These are phyloP conservation scores for Dipsacomyces acuminosporus DNA, from an alignment of 371 early-diverging fungal genomes.

Conservation along the genomic window DNA sequence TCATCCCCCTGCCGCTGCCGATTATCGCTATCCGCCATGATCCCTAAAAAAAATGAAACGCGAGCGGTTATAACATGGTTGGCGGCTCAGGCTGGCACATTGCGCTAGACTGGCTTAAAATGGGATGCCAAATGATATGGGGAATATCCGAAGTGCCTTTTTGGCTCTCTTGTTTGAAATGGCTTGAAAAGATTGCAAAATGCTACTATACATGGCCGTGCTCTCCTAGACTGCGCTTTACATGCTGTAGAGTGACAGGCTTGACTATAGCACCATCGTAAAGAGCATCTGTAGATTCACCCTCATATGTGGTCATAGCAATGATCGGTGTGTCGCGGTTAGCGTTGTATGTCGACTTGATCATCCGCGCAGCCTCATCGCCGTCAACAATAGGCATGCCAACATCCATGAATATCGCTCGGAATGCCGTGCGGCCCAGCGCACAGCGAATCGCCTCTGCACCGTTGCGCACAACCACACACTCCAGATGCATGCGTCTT, in stretches of 20 bases:
- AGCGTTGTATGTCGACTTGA: slow-evolving; percentile 83
- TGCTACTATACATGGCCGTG: no score
- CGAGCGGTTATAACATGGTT: no score
- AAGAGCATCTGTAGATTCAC: slow-evolving; percentile 20
- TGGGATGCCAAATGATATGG: no score
- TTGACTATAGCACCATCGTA: slow-evolving; percentile 32
- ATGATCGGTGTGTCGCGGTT: slow-evolving; percentile 70
- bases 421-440: slow-evolving; percentile 82
- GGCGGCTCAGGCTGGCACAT: no score
- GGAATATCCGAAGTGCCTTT: no score
- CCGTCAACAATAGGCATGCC: slow-evolving; percentile 93
- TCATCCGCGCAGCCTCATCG: slow-evolving; percentile 87
- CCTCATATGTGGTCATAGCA: slow-evolving; percentile 69
- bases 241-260: slow-evolving; percentile 17
- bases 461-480: slow-evolving; percentile 80
- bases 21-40: slow-evolving; percentile 16
- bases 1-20: slow-evolving; percentile 44
- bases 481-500: slow-evolving; percentile 63
- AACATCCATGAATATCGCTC: slow-evolving; percentile 91
- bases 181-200: no score
- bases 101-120: no score
- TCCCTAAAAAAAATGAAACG: no score
- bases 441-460: slow-evolving; percentile 86
- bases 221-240: slow-evolving; percentile 1
- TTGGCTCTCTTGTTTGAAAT: no score